phyloP scores from a whole-genome alignment of 176 grass and related monocot genomes.

The Rhipidocladum racemiflorum region DNA sequence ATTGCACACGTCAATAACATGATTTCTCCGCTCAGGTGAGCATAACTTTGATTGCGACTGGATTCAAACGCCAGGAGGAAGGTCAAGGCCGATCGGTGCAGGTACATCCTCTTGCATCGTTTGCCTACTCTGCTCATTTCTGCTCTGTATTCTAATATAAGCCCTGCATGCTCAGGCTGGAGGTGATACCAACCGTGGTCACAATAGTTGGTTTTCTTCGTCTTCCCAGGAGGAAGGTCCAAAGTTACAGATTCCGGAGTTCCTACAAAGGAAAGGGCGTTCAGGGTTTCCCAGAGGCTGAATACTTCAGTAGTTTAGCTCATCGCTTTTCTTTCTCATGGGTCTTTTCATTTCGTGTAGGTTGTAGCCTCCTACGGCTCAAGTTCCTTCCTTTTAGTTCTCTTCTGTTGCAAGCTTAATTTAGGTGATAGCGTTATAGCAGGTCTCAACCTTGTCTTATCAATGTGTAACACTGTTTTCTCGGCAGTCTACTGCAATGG shows the following conservation, averaged over 20 bases:
- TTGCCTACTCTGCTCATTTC: not conserved
- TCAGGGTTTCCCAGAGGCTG: slow-evolving; percentile 51
- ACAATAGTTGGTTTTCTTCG: slow-evolving; percentile 33
- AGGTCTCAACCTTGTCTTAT: not conserved
- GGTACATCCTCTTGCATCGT: slow-evolving; percentile 31
- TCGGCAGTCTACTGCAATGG: not conserved
- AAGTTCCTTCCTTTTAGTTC: not conserved
- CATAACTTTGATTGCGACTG: slow-evolving; percentile 86
- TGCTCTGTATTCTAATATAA: not conserved
- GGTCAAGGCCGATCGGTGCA: slow-evolving; percentile 34
- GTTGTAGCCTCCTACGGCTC: too few species aligned
- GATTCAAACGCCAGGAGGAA: slow-evolving; percentile 85
- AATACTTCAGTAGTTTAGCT: not conserved
- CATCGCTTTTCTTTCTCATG: not conserved
- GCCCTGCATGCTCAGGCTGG: slow-evolving; percentile 19
- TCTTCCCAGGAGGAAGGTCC: slow-evolving; percentile 53
- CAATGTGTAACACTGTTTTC: not conserved
- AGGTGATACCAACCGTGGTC: slow-evolving; percentile 33
- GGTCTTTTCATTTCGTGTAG: not conserved
- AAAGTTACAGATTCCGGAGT: slow-evolving; percentile 65
- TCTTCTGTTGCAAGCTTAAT: not conserved
- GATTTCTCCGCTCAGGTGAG: slow-evolving; percentile 48
- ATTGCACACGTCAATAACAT: not conserved
- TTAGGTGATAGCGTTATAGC: slow-evolving; percentile 8
- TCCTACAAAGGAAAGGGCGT: slow-evolving; percentile 63